phyloP scores from a whole-genome alignment of 371 early-diverging fungal genomes.

The Aphelidium insulamus region DNA sequence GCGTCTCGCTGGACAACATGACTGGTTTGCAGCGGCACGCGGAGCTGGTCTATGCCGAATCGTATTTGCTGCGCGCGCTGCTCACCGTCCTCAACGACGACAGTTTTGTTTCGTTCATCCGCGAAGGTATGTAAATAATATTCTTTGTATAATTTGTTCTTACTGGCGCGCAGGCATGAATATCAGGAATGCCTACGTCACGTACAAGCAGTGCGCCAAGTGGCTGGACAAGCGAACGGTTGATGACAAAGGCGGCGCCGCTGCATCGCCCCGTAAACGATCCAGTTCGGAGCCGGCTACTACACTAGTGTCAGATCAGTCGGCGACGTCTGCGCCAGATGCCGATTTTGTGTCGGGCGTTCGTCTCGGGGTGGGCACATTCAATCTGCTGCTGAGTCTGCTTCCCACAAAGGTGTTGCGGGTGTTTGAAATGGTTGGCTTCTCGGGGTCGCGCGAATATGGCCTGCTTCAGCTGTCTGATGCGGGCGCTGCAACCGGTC shows the following conservation, averaged over 20 bases:
- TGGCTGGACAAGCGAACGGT: too few relatives aligned
- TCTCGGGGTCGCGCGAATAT: conserved; percentile 33
- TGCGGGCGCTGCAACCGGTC: conserved; percentile 6
- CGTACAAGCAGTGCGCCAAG: too few relatives aligned
- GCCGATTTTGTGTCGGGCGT: conserved; percentile 49
- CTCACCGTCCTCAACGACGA: conserved; percentile 39
- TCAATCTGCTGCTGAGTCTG: conserved; percentile 36
- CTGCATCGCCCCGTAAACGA: too few relatives aligned
- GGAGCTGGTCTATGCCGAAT: conserved; percentile 48
- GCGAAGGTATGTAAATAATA: too few relatives aligned
- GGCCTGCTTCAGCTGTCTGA: conserved; percentile 30
- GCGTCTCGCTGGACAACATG: conserved; percentile 18
- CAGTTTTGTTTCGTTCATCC: conserved; percentile 38
- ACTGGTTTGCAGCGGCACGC: conserved; percentile 39
- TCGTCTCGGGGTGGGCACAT: conserved; percentile 37
- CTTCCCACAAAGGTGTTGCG: conserved; percentile 30
- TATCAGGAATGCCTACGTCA: conserved; percentile 35
- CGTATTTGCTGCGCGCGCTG: conserved; percentile 35
- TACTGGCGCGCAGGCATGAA: too few relatives aligned
- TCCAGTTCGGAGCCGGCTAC: too few relatives aligned
- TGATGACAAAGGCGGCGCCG: too few relatives aligned
- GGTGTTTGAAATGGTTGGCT: conserved; percentile 46
- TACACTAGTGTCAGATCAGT: conserved; percentile 22
- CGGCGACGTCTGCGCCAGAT: conserved; percentile 22
- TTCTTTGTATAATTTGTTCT: too few relatives aligned